Evolutionary conservation across 768 basidiomycete species (phyloP).

Genomic region (Pilatotrama ljubarskyi): DNA sequence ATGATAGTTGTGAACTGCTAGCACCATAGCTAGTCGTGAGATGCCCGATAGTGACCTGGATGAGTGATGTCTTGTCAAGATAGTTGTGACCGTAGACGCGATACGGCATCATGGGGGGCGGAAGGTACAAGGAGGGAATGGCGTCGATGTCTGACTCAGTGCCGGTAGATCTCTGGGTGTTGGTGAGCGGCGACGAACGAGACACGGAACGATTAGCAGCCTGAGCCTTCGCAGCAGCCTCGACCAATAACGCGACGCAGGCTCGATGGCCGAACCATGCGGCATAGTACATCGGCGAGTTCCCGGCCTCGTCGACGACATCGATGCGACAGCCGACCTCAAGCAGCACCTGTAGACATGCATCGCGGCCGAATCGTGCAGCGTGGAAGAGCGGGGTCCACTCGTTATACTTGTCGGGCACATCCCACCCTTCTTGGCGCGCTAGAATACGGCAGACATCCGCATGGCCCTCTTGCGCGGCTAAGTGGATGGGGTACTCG

Average conservation of each 20-base stretch:
- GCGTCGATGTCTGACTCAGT: constrained; percentile 79
- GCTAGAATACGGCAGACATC: constrained; percentile 81
- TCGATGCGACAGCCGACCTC: constrained; percentile 78
- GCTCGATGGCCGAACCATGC: constrained; percentile 91
- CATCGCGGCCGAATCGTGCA: constrained; percentile 77
- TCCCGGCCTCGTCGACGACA: constrained; percentile 79
- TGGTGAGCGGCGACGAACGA: constrained; percentile 25
- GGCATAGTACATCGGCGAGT: constrained; percentile 88
- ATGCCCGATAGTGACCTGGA: constrained; percentile 84
- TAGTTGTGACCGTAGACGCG: constrained; percentile 97
- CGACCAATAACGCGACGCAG: constrained; percentile 63
- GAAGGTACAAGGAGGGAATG: constrained; percentile 92
- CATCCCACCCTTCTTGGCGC: constrained; percentile 75
- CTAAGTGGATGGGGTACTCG: constrained; percentile 96
- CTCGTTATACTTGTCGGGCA: constrained; percentile 94
- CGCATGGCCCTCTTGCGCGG: constrained; percentile 88
- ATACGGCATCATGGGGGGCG: constrained; percentile 98
- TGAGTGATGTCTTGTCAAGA: constrained; percentile 80
- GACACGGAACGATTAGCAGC: constrained; percentile 27
- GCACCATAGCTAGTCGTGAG: constrained; percentile 41
- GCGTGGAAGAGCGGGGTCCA: constrained; percentile 99
- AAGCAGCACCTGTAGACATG: constrained; percentile 76
- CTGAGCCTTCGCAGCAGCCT: constrained; percentile 31
- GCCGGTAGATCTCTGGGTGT: constrained; percentile 27
- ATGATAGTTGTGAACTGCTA: constrained; percentile 38